phyloP scores from a whole-genome alignment of 1,139 yeast genomes.

The Scheffersomyces insectosa region DNA sequence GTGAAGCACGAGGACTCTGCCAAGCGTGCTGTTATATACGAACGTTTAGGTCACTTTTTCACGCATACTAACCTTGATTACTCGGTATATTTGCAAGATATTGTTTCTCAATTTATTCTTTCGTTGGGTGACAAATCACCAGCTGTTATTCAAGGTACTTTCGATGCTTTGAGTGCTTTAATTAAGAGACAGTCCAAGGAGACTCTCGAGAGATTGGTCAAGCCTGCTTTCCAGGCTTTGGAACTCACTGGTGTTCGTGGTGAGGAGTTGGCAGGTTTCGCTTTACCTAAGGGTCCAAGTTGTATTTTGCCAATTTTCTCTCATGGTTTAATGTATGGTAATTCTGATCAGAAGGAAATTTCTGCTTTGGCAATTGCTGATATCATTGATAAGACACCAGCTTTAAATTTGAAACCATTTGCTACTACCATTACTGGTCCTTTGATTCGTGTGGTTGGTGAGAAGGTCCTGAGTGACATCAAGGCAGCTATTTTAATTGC shows the following conservation, averaged over 20 bases:
- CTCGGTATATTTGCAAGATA: slow-evolving; percentile 71
- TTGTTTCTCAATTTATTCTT: slow-evolving; percentile 69
- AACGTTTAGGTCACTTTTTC: slow-evolving; percentile 74
- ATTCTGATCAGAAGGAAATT: slow-evolving; percentile 75
- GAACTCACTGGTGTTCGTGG: slow-evolving; percentile 64
- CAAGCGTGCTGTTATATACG: slow-evolving; percentile 67
- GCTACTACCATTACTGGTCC: slow-evolving; percentile 97
- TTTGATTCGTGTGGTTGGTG: slow-evolving; percentile 96
- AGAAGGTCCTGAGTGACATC: slow-evolving; percentile 84
- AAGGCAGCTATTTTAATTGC: slow-evolving; percentile 91
- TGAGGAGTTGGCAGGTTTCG: slow-evolving; percentile 72
- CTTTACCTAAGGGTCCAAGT: slow-evolving; percentile 82
- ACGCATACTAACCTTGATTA: slow-evolving; percentile 65
- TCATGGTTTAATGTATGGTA: slow-evolving; percentile 96
- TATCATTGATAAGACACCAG: slow-evolving; percentile 82
- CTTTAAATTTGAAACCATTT: slow-evolving; percentile 76
- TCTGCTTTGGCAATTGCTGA: slow-evolving; percentile 92
- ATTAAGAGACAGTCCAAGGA: slow-evolving; percentile 75
- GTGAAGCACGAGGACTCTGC: slow-evolving; percentile 74
- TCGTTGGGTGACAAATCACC: slow-evolving; percentile 71
- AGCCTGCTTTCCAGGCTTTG: slow-evolving; percentile 76
- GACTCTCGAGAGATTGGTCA: slow-evolving; percentile 71
- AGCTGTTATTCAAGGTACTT: slow-evolving; percentile 67
- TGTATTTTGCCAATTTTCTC: slow-evolving; percentile 87
- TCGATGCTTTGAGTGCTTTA: slow-evolving; percentile 64